These are phyloP conservation scores for Chlamydomonas eustigma DNA, from an alignment of 139 green algal species.

Conservation along the genomic window DNA sequence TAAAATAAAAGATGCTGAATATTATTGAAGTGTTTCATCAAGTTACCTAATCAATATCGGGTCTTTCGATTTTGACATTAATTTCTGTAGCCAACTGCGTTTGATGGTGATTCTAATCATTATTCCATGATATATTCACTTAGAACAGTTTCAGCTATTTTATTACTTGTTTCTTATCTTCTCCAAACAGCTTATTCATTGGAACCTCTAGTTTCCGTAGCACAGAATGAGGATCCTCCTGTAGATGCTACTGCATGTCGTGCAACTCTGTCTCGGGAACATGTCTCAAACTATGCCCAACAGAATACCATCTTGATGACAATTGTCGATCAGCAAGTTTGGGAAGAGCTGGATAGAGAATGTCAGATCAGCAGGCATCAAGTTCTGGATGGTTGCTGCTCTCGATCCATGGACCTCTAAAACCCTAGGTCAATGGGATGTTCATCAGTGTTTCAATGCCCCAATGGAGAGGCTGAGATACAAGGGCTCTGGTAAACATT, in stretches of 20 bases:
- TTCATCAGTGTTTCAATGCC: constrained; percentile 18
- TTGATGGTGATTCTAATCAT: too few species aligned
- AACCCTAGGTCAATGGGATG: background rate
- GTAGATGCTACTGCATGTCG: background rate
- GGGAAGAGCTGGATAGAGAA: constrained; percentile 14
- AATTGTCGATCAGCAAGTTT: constrained; percentile 2
- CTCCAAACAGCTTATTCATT: too few species aligned
- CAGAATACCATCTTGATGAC: constrained; percentile 1
- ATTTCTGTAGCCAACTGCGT: too few species aligned
- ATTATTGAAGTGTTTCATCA: too few species aligned
- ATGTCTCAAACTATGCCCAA: background rate
- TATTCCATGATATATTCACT: too few species aligned
- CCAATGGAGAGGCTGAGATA: constrained; percentile 22
- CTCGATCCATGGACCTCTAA: background rate
- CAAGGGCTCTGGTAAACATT: constrained; percentile 18
- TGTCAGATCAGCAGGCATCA: constrained; percentile 5
- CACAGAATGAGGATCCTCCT: background rate
- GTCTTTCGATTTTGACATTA: too few species aligned
- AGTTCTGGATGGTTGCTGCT: background rate
- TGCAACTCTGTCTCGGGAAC: background rate
- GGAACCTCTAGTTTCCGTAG: too few species aligned
- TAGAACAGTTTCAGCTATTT: too few species aligned
- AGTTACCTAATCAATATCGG: too few species aligned
- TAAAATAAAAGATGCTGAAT: too few species aligned
- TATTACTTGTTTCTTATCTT: too few species aligned